phyloP scores from a whole-genome alignment of 176 grass and related monocot species.

The Leersia perrieri region DNA sequence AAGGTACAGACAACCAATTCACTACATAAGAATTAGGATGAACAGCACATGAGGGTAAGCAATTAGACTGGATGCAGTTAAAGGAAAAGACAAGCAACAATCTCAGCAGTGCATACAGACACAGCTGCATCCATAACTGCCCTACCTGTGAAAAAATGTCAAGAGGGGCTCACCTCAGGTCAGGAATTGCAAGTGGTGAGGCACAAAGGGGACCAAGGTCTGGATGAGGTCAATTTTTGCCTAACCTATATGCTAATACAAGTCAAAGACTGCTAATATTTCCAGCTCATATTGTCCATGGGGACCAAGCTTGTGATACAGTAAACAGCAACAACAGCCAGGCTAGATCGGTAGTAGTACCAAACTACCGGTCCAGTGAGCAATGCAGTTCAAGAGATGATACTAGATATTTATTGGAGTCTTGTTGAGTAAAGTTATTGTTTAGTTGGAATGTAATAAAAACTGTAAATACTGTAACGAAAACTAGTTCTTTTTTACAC shows the following conservation, averaged over 20 bases:
- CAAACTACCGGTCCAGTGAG: neutral
- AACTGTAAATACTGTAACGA: slow-evolving; percentile 19
- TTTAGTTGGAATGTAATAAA: slow-evolving; percentile 31
- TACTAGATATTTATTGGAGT: neutral
- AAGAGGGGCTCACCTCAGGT: neutral
- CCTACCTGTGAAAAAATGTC: slow-evolving; percentile 15
- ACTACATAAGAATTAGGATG: neutral
- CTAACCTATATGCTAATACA: slow-evolving; percentile 15
- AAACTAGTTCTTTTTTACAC: slow-evolving; percentile 12
- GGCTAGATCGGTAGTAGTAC: slow-evolving; percentile 11
- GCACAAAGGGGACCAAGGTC: slow-evolving; percentile 21
- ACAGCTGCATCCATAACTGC: slow-evolving; percentile 7
- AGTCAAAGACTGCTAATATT: slow-evolving; percentile 15
- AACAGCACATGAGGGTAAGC: neutral
- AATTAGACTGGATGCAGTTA: slow-evolving; percentile 4
- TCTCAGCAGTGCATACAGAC: neutral
- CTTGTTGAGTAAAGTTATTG: neutral
- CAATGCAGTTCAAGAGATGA: neutral
- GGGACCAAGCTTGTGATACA: slow-evolving; percentile 24
- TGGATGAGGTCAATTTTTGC: slow-evolving; percentile 32
- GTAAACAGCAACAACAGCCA: slow-evolving; percentile 20
- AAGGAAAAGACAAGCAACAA: slow-evolving; percentile 3
- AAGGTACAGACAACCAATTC: neutral
- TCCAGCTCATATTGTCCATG: slow-evolving; percentile 35
- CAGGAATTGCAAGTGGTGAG: slow-evolving; percentile 11